Evolutionary conservation across 805 yeast species (phyloP), one percentile per base, ranked within the genome.

Genomic region (Kurtzmaniella fragi): DNA sequence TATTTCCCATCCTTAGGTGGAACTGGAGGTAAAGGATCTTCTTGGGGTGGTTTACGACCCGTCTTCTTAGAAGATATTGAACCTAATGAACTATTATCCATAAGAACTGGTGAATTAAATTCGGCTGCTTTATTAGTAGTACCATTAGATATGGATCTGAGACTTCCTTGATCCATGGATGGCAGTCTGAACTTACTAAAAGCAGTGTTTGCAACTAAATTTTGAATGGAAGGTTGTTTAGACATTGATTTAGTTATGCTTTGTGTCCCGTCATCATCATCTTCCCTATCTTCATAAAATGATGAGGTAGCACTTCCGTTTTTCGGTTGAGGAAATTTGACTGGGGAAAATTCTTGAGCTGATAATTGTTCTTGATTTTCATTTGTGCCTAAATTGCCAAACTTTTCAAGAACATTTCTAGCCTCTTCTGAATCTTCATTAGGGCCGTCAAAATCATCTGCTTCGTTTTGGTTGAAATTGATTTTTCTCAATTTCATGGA

Each of bases 401-500:
- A 26, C 14, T 26, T 32, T 13, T 11, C 28, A 13, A 32, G 16
- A 14, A 20, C 7, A 15, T 42, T 35, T 16, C 23, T 26, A 15
- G 14, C 25, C 10, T 35, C 40, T 9, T 29, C 32, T 23, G 26
- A 30, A 3, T 17, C 27, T 14, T 28, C 34, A 27, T 29, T 13
- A 17, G 28, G 16, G 12, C 36, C 28, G 28, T 20, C 25, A 20
- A 20, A 20, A 20, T 20, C 25, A 29, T 43, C 40, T 17, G 40
- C 45, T 25, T 39, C 41, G 28, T 46, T 50, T 38, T 53, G 53
- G 42, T 66, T 67, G n/a, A 68, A 49, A 38, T 68, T 61, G 30
- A 68, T 53, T 36, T 67, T 67, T 11, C 73, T 49, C 28, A 68
- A 59, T 29, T 67, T 58, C 64, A 63, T 61, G 12, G 73, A 67